Conservation (phyloP, 2,329 filamentous ascomycete species). For the Fusarium lateritium region DNA sequence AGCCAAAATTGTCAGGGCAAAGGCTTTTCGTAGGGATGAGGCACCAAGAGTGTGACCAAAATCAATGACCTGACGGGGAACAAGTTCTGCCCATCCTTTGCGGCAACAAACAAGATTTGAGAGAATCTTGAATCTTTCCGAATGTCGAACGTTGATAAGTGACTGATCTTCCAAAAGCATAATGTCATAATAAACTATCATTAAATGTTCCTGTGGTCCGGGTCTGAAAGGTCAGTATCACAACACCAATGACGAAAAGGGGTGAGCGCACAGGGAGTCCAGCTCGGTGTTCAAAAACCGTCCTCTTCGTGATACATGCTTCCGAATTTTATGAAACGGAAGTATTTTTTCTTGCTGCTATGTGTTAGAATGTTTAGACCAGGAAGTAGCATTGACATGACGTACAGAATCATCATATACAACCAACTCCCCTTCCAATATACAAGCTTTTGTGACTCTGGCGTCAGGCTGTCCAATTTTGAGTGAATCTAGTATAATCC, state of each 20-base stretch:
- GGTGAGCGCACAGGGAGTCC: slow-evolving; percentile 74
- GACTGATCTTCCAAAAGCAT: slow-evolving; percentile 69
- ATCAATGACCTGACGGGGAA: slow-evolving; percentile 77
- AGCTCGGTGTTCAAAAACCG: slow-evolving; percentile 75
- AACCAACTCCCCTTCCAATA: slow-evolving; percentile 87
- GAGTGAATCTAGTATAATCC: slow-evolving; percentile 75
- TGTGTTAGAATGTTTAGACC: slow-evolving; percentile 21
- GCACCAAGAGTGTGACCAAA: slow-evolving; percentile 69
- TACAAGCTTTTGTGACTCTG: slow-evolving; percentile 75
- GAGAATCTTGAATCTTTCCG: slow-evolving; percentile 73
- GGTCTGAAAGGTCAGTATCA: slow-evolving; percentile 54
- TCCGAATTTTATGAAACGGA: slow-evolving; percentile 86
- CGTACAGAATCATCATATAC: slow-evolving; percentile 77
- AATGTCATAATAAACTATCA: slow-evolving; percentile 74
- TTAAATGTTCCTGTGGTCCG: slow-evolving; percentile 67
- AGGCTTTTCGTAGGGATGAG: slow-evolving; percentile 71
- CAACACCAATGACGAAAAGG: slow-evolving; percentile 20
- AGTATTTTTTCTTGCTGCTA: slow-evolving; percentile 71
- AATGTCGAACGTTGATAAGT: slow-evolving; percentile 66
- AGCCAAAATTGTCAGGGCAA: slow-evolving; percentile 75
- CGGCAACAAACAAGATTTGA: slow-evolving; percentile 65
- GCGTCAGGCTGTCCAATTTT: slow-evolving; percentile 71
- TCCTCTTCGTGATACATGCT: slow-evolving; percentile 82
- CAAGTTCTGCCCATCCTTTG: slow-evolving; percentile 75
- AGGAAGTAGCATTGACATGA: not conserved